Percentiles rank a stretch among this genome's conserved stretches.
These are phyloP conservation scores for Papilionanthe hybrid DNA, from an alignment of 116 monocot genomes.

Conservation along the genomic window DNA sequence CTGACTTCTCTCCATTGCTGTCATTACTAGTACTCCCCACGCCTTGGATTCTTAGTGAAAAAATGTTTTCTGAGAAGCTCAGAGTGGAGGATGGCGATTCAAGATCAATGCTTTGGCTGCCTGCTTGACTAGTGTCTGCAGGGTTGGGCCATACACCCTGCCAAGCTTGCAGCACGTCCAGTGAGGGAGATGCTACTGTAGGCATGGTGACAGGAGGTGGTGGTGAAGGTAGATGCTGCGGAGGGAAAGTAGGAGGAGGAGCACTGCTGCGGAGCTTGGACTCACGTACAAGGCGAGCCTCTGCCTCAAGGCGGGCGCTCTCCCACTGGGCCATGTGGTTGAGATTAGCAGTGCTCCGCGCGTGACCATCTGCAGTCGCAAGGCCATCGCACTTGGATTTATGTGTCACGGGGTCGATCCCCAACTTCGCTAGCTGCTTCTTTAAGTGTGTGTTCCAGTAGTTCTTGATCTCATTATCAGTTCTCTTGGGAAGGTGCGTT, in stretches of 20 bases:
- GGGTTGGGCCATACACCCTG: constrained; percentile 18
- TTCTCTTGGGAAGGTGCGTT: constrained; percentile 78
- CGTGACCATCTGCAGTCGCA: constrained; percentile 6
- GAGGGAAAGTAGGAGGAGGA: neutral
- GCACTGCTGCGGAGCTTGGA: constrained; percentile 17
- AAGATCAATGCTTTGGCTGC: constrained; percentile 20
- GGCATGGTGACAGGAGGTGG: neutral
- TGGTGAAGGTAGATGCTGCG: neutral
- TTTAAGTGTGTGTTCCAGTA: constrained; percentile 97
- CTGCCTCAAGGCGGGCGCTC: constrained; percentile 45
- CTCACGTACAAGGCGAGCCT: constrained; percentile 37
- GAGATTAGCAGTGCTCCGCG: constrained; percentile 64
- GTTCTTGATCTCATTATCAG: constrained; percentile 97
- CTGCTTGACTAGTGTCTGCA: neutral
- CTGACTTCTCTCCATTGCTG: constrained; percentile 36
- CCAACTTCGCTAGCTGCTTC: constrained; percentile 86
- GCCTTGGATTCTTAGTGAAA: neutral
- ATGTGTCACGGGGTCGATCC: constrained; percentile 89
- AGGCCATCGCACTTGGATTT: constrained; percentile 64
- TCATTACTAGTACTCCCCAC: neutral
- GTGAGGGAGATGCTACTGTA: constrained; percentile 5
- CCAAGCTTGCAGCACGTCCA: constrained; percentile 15
- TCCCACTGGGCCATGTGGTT: constrained; percentile 66
- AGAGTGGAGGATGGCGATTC: constrained; percentile 82
- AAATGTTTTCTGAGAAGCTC: constrained; percentile 50